Conservation (phyloP, 1,139 yeast genomes). For the Blastobotrys elegans region DNA sequence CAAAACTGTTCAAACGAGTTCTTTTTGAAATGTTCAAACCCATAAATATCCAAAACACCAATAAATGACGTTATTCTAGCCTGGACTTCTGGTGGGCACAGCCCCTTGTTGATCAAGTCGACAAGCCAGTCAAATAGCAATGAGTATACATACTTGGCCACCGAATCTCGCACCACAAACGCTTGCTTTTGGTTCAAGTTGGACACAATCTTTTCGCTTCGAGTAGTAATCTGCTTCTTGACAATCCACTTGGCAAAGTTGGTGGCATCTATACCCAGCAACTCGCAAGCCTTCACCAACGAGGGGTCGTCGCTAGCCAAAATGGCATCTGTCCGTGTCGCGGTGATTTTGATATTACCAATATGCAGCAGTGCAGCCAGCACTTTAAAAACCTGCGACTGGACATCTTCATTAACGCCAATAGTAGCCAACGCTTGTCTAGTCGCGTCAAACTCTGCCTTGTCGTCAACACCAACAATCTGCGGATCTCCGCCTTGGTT, state of each 20-base stretch:
- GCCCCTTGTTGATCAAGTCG: conserved; percentile 69
- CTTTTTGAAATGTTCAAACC: conserved; percentile 91
- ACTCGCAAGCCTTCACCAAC: conserved; percentile 74
- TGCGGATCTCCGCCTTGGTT: conserved; percentile 82
- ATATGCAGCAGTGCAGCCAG: conserved; percentile 88
- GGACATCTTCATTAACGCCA: conserved; percentile 61
- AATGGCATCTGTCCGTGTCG: conserved; percentile 80
- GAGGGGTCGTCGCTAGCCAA: conserved; percentile 84
- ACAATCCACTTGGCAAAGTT: conserved; percentile 87
- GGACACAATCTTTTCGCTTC: conserved; percentile 86
- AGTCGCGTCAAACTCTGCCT: conserved; percentile 68
- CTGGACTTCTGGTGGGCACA: conserved; percentile 63
- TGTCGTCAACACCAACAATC: conserved; percentile 79
- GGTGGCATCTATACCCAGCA: conserved; percentile 73
- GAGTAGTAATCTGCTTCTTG: conserved; percentile 88
- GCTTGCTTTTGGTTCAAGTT: conserved; percentile 84
- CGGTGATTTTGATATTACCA: conserved; percentile 87
- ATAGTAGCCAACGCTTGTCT: conserved; percentile 70
- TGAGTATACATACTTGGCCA: conserved; percentile 88
- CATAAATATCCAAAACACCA: conserved; percentile 96
- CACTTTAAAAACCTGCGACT: conserved; percentile 65
- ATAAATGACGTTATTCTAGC: conserved; percentile 65
- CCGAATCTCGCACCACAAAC: conserved; percentile 88
- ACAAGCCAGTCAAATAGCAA: conserved; percentile 96
- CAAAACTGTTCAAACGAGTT: conserved; percentile 97